Evolutionary conservation across 495 filamentous ascomycete species (phyloP).

Genomic region (Lophium mytilinum): DNA sequence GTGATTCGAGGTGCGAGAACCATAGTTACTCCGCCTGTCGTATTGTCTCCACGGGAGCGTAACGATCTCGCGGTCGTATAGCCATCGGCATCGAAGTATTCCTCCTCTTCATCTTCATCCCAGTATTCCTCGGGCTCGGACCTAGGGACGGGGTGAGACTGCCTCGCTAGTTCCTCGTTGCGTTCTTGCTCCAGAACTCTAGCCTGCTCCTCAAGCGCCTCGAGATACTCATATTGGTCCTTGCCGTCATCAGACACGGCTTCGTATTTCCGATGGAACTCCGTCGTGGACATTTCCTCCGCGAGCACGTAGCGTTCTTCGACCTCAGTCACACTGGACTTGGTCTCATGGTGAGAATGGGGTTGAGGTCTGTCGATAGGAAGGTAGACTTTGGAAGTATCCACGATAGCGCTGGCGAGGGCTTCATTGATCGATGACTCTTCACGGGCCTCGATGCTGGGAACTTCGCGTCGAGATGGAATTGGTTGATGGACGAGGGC

Average conservation of each 20-base stretch:
- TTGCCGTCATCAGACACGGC: conserved; percentile 2
- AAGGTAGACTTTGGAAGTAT: background rate
- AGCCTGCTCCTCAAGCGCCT: conserved; percentile 25
- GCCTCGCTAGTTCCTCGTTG: conserved; percentile 20
- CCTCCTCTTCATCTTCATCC: conserved; percentile 68
- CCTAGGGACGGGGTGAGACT: conserved; percentile 22
- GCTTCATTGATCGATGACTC: conserved; percentile 28
- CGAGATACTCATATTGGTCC: conserved; percentile 23
- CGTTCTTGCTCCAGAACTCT: conserved; percentile 21
- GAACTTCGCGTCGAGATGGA: conserved; percentile 27
- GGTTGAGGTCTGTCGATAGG: background rate
- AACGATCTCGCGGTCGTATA: conserved; percentile 71
- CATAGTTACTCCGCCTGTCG: conserved; percentile 62
- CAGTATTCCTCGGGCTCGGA: conserved; percentile 65
- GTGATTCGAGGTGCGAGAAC: conserved; percentile 65
- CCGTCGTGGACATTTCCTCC: conserved; percentile 6
- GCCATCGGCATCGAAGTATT: conserved; percentile 73
- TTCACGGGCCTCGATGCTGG: conserved; percentile 9
- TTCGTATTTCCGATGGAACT: background rate
- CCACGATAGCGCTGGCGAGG: background rate
- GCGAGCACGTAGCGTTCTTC: background rate
- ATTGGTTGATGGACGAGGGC: conserved; percentile 28
- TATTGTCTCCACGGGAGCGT: conserved; percentile 69
- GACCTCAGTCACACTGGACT: background rate
- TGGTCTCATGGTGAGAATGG: background rate